These are phyloP conservation scores for Alternaria sp. DNA, from an alignment of 2,329 filamentous ascomycete genomes.

Conservation along the genomic window DNA sequence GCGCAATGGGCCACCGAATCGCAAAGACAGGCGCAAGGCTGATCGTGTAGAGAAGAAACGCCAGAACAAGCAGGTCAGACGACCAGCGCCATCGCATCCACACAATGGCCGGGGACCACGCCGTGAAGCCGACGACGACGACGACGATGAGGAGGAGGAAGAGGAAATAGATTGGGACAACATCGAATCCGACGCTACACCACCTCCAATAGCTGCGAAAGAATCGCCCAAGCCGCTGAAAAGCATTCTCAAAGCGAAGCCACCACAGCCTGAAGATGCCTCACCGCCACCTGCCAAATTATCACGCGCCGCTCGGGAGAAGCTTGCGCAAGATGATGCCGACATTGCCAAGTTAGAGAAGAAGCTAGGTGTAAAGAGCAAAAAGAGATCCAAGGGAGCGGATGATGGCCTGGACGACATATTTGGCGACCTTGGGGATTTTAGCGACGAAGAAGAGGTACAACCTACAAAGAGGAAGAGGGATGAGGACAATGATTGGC, in stretches of 20 bases:
- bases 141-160: conserved; percentile 35
- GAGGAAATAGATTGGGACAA: conserved; percentile 42
- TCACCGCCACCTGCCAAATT: conserved; percentile 36
- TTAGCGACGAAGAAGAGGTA: conserved; percentile 57
- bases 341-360: conserved; percentile 89
- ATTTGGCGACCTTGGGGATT: conserved; percentile 68
- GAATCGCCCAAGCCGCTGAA: conserved; percentile 40
- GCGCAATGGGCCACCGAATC: conserved; percentile 45
- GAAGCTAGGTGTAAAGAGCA: conserved; percentile 81
- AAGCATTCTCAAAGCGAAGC: conserved; percentile 38
- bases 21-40: conserved; percentile 73
- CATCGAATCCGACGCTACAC: conserved; percentile 43
- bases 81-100: conserved; percentile 23
- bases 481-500: conserved; percentile 68
- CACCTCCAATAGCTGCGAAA: conserved; percentile 27
- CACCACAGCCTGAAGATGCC: conserved; percentile 12
- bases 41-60: conserved; percentile 69
- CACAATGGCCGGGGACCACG: conserved; percentile 26
- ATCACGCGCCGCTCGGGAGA: conserved; percentile 61
- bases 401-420: conserved; percentile 86
- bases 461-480: conserved; percentile 63
- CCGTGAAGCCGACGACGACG: conserved; percentile 11
- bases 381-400: conserved; percentile 73
- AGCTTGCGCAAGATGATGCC: conserved; percentile 79
- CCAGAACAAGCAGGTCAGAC: conserved; percentile 40